Conservation (phyloP, 768 basidiomycete genomes). For the Mycena belliarum region DNA sequence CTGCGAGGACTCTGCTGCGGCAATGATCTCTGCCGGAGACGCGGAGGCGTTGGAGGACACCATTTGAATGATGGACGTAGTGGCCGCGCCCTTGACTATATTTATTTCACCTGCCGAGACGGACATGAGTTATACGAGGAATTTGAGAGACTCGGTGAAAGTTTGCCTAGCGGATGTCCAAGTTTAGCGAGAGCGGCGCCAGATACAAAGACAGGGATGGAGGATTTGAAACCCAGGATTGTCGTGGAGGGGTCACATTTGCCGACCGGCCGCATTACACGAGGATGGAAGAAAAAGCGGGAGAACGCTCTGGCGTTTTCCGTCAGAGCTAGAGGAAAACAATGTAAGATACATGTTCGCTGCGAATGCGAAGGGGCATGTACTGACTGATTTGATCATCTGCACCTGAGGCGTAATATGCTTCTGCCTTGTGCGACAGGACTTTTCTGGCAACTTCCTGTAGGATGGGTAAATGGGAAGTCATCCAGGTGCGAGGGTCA, state of each 20-base stretch:
- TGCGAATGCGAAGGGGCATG: conserved; percentile 25
- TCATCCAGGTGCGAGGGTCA: background rate
- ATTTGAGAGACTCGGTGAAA: background rate
- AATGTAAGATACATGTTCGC: background rate
- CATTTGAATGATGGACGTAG: conserved; percentile 79
- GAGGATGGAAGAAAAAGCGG: conserved; percentile 84
- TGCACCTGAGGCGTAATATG: conserved; percentile 84
- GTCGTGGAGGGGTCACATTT: conserved; percentile 69
- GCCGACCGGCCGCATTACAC: conserved; percentile 72
- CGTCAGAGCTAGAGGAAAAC: conserved; percentile 44
- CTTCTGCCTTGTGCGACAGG: conserved; percentile 72
- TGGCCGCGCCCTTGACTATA: conserved; percentile 69
- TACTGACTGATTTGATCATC: conserved; percentile 83
- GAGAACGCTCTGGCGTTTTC: conserved; percentile 83
- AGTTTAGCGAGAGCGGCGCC: conserved; percentile 84
- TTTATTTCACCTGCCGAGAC: conserved; percentile 74
- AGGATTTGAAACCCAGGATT: conserved; percentile 69
- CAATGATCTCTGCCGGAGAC: conserved; percentile 63
- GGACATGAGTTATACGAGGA: background rate
- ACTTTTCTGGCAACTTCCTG: conserved; percentile 73
- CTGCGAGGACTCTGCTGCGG: conserved; percentile 55
- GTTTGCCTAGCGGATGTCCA: conserved; percentile 75
- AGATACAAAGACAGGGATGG: conserved; percentile 81
- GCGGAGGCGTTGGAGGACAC: conserved; percentile 78
- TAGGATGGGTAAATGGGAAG: conserved; percentile 2